Evolutionary conservation across 768 basidiomycete species (phyloP), one percentile per base, ranked within the genome.

Genomic region (Russula lepida): DNA sequence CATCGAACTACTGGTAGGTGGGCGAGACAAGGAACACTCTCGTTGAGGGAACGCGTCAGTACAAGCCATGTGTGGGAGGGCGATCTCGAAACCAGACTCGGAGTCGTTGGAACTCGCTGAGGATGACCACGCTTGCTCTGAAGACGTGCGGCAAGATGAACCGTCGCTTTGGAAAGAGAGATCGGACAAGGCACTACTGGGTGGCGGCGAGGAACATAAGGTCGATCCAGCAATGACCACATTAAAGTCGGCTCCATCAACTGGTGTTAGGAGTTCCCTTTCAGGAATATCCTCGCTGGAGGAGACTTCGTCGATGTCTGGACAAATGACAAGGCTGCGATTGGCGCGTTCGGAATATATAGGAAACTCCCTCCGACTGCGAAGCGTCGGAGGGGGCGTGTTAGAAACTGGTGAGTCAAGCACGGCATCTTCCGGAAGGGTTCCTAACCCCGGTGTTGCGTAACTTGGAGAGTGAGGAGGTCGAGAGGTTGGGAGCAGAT

Each of bases 381-480:
- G 70, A 47, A 67, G 71, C 2, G 56, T 43, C 6, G 56, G 68
- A 21, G 51, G 56, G 15, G 53, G 35, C 21, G 54, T 3, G 47
- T 53, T 58, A 4, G 68, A 46, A 54, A 68, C 68, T 7, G 59
- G 48, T 0, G 71, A 56, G 15, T 69, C 59, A 44, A 79, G 68
- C 58, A 83, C 81, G 8, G 73, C 68, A 52, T 76, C 81, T 62
- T 85, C 83, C 4, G 79, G 83, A 2, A 84, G 75, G 6, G 79
- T 74, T 58, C 79, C 76, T 50, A 85, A 70, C 5, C 62, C 62
- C 23, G 62, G 50, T 8, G 49, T 28, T 21, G n/a, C 58, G 55
- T 52, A 52, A 62, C 51, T 62, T 64, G 62, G 58, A 2, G 39
- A 65, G 43, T 33, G 64, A 65, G 19, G 63, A 43, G 39, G 54